A percentile compares a stretch with the other conserved stretches of the same genome.
These are phyloP conservation scores for Fusarium metavorans DNA, from an alignment of 2,329 filamentous ascomycete genomes.

Conservation along the genomic window DNA sequence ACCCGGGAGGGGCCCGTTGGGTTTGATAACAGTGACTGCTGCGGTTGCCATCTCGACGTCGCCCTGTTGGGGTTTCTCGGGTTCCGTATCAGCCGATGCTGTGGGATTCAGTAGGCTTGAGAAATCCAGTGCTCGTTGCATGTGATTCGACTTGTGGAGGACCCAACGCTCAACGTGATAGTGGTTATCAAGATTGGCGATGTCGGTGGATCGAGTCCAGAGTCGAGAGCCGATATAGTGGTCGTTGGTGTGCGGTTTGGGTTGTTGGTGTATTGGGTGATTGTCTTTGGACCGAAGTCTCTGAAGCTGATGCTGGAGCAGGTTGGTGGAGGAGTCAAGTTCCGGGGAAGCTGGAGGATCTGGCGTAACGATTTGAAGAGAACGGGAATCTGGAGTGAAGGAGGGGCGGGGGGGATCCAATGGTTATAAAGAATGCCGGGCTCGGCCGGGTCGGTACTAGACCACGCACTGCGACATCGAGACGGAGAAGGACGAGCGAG, in stretches of 20 bases:
- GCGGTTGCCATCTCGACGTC: slow-evolving; percentile 62
- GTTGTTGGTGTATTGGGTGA: slow-evolving; percentile 6
- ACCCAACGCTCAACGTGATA: slow-evolving; percentile 29
- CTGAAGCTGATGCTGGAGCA: slow-evolving; percentile 23
- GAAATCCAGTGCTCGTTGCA: slow-evolving; percentile 83
- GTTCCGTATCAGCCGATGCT: slow-evolving; percentile 41
- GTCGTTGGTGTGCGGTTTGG: slow-evolving; percentile 13
- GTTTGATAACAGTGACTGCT: slow-evolving; percentile 68
- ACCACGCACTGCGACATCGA: slow-evolving; percentile 37
- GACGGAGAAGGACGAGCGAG: slow-evolving; percentile 34
- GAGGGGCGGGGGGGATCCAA: slow-evolving; percentile 45
- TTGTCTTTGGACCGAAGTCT: slow-evolving; percentile 11
- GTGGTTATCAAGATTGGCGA: slow-evolving; percentile 21
- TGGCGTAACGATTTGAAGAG: slow-evolving; percentile 40
- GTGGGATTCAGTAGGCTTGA: slow-evolving; percentile 78
- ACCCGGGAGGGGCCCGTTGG: slow-evolving; percentile 72
- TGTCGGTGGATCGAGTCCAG: slow-evolving; percentile 13
- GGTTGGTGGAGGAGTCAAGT: slow-evolving; percentile 35
- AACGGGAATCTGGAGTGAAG: slow-evolving; percentile 42
- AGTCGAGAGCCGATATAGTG: slow-evolving; percentile 12
- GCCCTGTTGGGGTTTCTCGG: slow-evolving; percentile 46
- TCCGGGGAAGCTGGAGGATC: slow-evolving; percentile 44
- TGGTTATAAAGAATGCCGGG: slow-evolving; percentile 50
- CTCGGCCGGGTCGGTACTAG: slow-evolving; percentile 49
- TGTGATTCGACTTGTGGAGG: slow-evolving; percentile 64